Evolutionary conservation across 352 stramenopile species (phyloP).

Genomic region (Phytophthora fragariaefolia): DNA sequence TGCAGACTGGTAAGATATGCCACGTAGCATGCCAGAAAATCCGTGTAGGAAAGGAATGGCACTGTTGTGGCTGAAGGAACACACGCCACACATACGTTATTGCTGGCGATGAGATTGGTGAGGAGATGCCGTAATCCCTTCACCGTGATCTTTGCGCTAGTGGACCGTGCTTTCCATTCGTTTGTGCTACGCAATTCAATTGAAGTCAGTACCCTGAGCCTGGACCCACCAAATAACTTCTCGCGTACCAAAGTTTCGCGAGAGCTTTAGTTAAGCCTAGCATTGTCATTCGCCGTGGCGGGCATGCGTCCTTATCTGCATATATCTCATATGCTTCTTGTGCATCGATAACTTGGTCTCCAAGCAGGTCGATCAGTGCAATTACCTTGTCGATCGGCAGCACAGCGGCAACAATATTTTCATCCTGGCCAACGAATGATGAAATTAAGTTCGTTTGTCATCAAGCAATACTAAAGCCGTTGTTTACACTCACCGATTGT

Average conservation of each 20-base stretch:
- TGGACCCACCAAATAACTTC: too few species aligned
- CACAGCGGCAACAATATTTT: not conserved
- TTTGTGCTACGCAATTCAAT: constrained; percentile 23
- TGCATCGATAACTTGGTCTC: constrained; percentile 64
- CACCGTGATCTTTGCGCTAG: constrained; percentile 14
- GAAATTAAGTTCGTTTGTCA: not conserved
- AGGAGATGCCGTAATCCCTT: constrained; percentile 53
- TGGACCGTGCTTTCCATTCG: constrained; percentile 1
- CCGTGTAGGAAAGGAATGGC: constrained; percentile 67
- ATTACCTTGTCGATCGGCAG: constrained; percentile 55
- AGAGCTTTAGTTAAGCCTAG: constrained; percentile 58
- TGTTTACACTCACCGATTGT: not conserved
- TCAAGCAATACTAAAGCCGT: not conserved
- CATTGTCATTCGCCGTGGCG: constrained; percentile 46
- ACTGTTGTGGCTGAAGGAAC: constrained; percentile 40
- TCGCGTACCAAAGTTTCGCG: constrained; percentile 44
- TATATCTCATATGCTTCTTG: constrained; percentile 61
- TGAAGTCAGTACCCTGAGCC: too few species aligned
- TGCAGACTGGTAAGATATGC: constrained; percentile 47
- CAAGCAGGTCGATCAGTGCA: constrained; percentile 65
- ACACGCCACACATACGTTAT: constrained; percentile 31
- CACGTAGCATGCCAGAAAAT: constrained; percentile 70
- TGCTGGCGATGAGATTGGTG: constrained; percentile 43
- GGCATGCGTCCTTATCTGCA: constrained; percentile 25
- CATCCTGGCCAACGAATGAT: not conserved